Evolutionary conservation across 345 rosid genomes (phyloP), one percentile per base, ranked within the genome.

Genomic region (Hypericum perforatum): DNA sequence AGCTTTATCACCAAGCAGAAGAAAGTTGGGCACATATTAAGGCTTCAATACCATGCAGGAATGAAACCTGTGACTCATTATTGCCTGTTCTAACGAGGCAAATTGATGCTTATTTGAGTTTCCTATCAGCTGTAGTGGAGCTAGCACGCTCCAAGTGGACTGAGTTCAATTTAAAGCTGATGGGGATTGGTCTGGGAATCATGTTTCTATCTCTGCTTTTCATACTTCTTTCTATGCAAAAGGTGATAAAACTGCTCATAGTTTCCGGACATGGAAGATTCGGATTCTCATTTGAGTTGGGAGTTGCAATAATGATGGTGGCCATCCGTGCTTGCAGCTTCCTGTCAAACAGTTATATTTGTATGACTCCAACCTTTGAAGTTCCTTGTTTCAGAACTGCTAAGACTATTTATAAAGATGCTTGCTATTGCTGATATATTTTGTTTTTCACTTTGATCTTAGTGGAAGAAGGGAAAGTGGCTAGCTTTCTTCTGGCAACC

Each of bases 381-480:
- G 4, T 22, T 54, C 41, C 7, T 42, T 45, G 16, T 48, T 15
- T 43, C 13, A 44, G 38, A 44, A 37, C 41, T 56, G 39, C 43
- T 60, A 52, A 49, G 66, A 51, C 43, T 41, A 48, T 51, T 14
- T 15, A 7, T 58, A 36, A 16, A 39, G 32, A 45, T 52, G 15
- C 16, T 11, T n/a, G 16, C 39, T 16, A 15, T 22, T 41, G 12
- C 41, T 52, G 45, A 60, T 42, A 5, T 9, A 39, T 43, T 38
- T 39, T 53, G 16, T 39, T 46, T 16, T 52, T 12, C 22, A 58
- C 38, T 48, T 63, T 69, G 66, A 64, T 46, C 49, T 63, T 74
- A 92, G 98, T 92, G 87, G 90, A 78, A 76, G 98, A 85, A 76
- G 98, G 95, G 63, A 92, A 88, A 78, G 95, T 85, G 57, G 88